Evolutionary conservation across 164 flowering plant species (phyloP).

Genomic region (Saururus chinensis): DNA sequence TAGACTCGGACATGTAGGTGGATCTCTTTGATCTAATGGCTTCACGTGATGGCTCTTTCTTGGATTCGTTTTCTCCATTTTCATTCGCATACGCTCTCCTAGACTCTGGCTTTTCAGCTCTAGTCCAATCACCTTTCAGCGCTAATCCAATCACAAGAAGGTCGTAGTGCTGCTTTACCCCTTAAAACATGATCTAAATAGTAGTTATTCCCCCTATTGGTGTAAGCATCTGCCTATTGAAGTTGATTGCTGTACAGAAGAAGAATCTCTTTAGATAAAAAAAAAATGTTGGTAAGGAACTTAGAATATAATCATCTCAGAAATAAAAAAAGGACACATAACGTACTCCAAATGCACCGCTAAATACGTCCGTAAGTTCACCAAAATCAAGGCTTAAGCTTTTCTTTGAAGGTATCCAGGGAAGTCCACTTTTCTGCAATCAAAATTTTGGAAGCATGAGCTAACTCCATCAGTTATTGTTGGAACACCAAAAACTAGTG

Average conservation of each 20-base stretch:
- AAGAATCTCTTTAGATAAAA: too few species aligned
- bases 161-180: too few species aligned
- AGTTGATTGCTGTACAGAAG: too few species aligned
- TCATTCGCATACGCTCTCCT: constrained; percentile 23
- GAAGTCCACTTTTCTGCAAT: constrained; percentile 80
- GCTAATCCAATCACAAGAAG: too few species aligned
- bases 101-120: constrained; percentile 32
- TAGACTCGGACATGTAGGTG: not conserved
- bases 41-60: constrained; percentile 21
- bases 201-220: too few species aligned
- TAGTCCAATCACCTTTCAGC: constrained; percentile 13
- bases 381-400: constrained; percentile 50
- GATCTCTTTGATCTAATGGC: not conserved
- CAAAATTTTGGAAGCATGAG: not conserved
- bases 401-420: constrained; percentile 70
- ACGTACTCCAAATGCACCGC: constrained; percentile 56
- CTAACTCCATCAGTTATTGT: not conserved
- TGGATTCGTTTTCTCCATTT: constrained; percentile 18
- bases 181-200: too few species aligned
- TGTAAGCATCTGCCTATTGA: too few species aligned
- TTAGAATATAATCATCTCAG: too few species aligned
- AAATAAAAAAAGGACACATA: not conserved
- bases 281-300: too few species aligned
- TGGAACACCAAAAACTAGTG: not conserved
- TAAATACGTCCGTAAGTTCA: constrained; percentile 40